Evolutionary conservation across 345 rosid genomes (phyloP).

Genomic region (Gossypioides kirkii): DNA sequence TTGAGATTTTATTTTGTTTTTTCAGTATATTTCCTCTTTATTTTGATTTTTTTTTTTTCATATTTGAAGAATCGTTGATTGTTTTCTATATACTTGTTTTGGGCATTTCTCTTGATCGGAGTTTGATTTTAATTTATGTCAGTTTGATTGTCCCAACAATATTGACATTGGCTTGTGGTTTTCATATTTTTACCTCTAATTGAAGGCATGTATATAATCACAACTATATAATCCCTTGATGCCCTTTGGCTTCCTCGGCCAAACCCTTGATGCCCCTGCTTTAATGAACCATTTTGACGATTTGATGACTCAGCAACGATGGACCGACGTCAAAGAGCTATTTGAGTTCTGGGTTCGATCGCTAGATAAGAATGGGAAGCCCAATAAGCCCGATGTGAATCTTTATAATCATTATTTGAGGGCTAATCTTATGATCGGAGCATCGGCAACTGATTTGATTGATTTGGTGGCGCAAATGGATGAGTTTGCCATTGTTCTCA

Average conservation of each 20-base stretch:
- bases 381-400: conserved; percentile 72
- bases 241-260: conserved; percentile 37
- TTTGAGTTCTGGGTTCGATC: conserved; percentile 81
- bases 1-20: too few relatives aligned
- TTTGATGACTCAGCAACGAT: conserved; percentile 67
- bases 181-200: too few relatives aligned
- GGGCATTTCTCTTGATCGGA: too few relatives aligned
- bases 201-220: too few relatives aligned
- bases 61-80: too few relatives aligned
- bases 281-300: conserved; percentile 55
- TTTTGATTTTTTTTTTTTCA: too few relatives aligned
- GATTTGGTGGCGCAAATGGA: conserved; percentile 66
- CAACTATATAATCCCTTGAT: conserved; percentile 44
- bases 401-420: too few relatives aligned
- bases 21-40: too few relatives aligned
- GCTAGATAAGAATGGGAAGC: conserved; percentile 67
- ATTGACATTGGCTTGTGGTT: too few relatives aligned
- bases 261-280: conserved; percentile 37
- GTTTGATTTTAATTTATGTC: too few relatives aligned
- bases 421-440: conserved; percentile 75
- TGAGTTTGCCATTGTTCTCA: conserved; percentile 53
- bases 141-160: too few relatives aligned
- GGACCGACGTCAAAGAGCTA: conserved; percentile 71
- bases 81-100: too few relatives aligned
- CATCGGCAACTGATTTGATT: conserved; percentile 52